Percentiles rank a stretch among this genome's conserved stretches.
These are phyloP conservation scores for Pseudotulostoma volvatum DNA, from an alignment of 495 filamentous ascomycete species.

Conservation along the genomic window DNA sequence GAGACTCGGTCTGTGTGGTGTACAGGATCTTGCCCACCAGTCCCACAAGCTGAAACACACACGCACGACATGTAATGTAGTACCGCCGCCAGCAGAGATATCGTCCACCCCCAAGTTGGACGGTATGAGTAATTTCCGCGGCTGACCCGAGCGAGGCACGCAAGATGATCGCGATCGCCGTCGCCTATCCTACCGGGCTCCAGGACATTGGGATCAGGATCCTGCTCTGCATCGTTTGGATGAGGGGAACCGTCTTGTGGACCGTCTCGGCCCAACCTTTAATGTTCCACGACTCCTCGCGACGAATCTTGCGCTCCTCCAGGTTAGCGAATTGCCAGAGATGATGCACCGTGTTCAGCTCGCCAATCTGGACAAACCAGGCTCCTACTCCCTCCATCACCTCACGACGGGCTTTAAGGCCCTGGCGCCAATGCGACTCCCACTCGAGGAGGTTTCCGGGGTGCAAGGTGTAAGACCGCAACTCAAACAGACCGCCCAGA, in stretches of 20 bases:
- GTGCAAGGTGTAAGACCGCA: slow-evolving; percentile 91
- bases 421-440: slow-evolving; percentile 96
- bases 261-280: slow-evolving; percentile 97
- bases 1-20: too few species aligned
- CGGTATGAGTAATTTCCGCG: too few species aligned
- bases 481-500: slow-evolving; percentile 86
- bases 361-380: slow-evolving; percentile 97
- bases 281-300: slow-evolving; percentile 90
- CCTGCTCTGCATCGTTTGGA: slow-evolving; percentile 87
- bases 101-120: too few species aligned
- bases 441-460: slow-evolving; percentile 92
- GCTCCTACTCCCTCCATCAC: slow-evolving; percentile 98
- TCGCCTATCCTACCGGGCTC: slow-evolving; percentile 78
- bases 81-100: too few species aligned
- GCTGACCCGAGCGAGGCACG: too few species aligned
- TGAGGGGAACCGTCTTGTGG: slow-evolving; percentile 94
- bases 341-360: slow-evolving; percentile 94
- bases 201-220: slow-evolving; percentile 91
- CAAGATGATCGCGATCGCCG: too few species aligned
- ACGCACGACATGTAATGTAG: too few species aligned
- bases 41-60: too few species aligned
- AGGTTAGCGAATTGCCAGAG: slow-evolving; percentile 97
- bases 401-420: slow-evolving; percentile 73
- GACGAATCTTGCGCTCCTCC: slow-evolving; percentile 76
- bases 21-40: too few species aligned